Evolutionary conservation across 2,329 filamentous ascomycete species (phyloP), one percentile per base, ranked within the genome.

Genomic region (Fusarium sp.): DNA sequence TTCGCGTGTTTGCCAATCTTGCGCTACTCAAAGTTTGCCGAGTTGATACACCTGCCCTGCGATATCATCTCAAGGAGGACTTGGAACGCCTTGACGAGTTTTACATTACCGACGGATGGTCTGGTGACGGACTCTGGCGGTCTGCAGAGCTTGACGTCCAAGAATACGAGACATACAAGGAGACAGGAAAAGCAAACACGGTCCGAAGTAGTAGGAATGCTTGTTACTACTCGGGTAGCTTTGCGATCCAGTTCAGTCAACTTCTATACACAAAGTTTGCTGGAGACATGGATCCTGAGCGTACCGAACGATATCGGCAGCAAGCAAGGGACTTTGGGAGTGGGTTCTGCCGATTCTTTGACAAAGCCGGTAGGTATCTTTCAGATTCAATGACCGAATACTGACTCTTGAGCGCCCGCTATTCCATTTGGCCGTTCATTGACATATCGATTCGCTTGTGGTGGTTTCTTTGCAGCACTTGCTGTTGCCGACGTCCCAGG

Each of bases 161-260:
- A 57, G 54, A 57, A 10, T 57, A 37, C 34, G 32, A 57, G 32
- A 35, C 23, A 7, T 65, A 50, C 6, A 37, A 43, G 18, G 61
- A 65, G 54, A 68, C 54, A 8, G 66, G 66, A 25, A 39, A 27
- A n/a, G 41, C 45, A 50, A 16, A 64, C 48, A 10, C 64, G 32
- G 5, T 59, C 45, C 39, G 41, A 59, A 10, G 67, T 0, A 74
- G 77, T 2, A 61, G 80, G 4, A 85, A 87, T 56, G 85, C 83
- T 1, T 86, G 87, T 68, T 87, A 88, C 76, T 88, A 88, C 66
- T 87, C 86, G 1, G 86, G 86, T 0, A 88, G 86, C 69, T 88
- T 88, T 75, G 86, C 87, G 0, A 86, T 88, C 32, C 87, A 88
- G 65, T 88, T 87, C 57, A 83, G 82, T 4, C 86, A 88, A 63